Conservation (phyloP, 2,329 filamentous ascomycete genomes). For the Aureobasidium sp. region DNA sequence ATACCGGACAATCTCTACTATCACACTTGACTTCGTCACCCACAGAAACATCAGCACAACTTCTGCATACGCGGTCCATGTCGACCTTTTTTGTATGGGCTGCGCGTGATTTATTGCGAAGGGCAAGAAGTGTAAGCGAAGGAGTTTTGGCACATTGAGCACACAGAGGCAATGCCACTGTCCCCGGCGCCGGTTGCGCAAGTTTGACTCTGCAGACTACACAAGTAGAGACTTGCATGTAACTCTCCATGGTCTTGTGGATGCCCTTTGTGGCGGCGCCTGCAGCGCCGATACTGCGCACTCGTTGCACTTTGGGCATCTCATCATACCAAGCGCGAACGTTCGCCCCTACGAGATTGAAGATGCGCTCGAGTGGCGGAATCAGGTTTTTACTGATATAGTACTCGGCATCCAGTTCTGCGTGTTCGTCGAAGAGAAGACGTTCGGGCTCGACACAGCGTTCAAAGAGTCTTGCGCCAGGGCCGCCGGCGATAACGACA, state of each 20-base stretch:
- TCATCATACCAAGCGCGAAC: constrained; percentile 90
- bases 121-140: constrained; percentile 55
- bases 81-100: constrained; percentile 60
- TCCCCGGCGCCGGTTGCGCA: constrained; percentile 26
- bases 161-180: constrained; percentile 47
- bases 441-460: constrained; percentile 84
- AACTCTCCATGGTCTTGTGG: constrained; percentile 77
- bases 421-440: constrained; percentile 66
- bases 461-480: constrained; percentile 77
- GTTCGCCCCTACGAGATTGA: constrained; percentile 91
- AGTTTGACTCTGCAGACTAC: constrained; percentile 64
- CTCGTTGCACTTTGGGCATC: constrained; percentile 83
- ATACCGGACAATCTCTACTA: constrained; percentile 86
- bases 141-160: constrained; percentile 46
- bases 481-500: constrained; percentile 82
- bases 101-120: constrained; percentile 55
- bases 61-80: constrained; percentile 66
- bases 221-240: constrained; percentile 76
- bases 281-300: constrained; percentile 52
- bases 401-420: constrained; percentile 86
- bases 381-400: constrained; percentile 96
- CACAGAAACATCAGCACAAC: constrained; percentile 66
- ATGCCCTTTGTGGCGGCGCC: constrained; percentile 20
- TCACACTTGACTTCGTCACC: constrained; percentile 79
- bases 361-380: constrained; percentile 89